Conservation (phyloP, 1,284 basidiomycete species). For the Malassezia psittaci region DNA sequence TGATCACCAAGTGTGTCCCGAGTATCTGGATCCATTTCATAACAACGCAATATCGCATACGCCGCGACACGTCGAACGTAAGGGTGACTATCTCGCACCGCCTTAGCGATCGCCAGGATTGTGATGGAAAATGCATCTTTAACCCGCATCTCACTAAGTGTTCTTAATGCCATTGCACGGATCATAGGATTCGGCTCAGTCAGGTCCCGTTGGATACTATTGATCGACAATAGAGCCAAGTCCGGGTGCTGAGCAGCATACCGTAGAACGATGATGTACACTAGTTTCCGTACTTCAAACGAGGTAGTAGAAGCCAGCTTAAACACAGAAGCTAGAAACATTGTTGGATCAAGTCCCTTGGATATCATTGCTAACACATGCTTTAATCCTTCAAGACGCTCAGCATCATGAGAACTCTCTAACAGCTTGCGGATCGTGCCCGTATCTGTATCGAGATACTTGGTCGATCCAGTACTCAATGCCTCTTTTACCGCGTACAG, state of each 20-base stretch:
- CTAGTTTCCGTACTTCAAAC: conserved; percentile 88
- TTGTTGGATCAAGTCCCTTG: conserved; percentile 78
- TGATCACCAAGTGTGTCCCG: conserved; percentile 64
- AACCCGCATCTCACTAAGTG: conserved; percentile 80
- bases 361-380: conserved; percentile 58
- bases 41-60: conserved; percentile 66
- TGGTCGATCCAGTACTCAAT: conserved; percentile 29
- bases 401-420: conserved; percentile 34
- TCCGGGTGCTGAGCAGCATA: conserved; percentile 69
- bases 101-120: conserved; percentile 78
- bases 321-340: conserved; percentile 53
- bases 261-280: conserved; percentile 90
- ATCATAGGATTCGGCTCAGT: conserved; percentile 75
- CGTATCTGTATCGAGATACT: conserved; percentile 40
- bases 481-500: conserved; percentile 35
- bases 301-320: conserved; percentile 46
- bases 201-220: conserved; percentile 95
- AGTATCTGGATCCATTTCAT: conserved; percentile 59
- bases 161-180: conserved; percentile 84
- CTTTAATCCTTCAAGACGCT: conserved; percentile 36
- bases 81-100: conserved; percentile 76
- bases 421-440: conserved; percentile 32
- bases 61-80: conserved; percentile 88
- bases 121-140: conserved; percentile 77
- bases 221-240: conserved; percentile 88